Percentiles rank a stretch among this genome's conserved stretches.
Evolutionary conservation across 257 asterid genomes (phyloP).

Genomic region (Striga asiatica): DNA sequence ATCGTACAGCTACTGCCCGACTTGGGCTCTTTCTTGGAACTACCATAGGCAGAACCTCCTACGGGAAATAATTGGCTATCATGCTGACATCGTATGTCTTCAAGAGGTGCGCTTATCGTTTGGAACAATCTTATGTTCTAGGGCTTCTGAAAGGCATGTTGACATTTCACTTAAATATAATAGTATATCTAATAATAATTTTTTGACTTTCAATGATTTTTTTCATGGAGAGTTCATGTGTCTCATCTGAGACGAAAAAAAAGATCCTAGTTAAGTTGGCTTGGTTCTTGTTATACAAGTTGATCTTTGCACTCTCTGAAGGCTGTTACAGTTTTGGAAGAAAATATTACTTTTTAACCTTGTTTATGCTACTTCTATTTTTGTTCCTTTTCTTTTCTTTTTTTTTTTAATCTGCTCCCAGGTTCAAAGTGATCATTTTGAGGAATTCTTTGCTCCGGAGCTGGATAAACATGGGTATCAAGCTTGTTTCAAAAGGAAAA

Average conservation of each 20-base stretch:
- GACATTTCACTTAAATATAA: no score
- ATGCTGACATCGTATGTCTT: constrained; percentile 87
- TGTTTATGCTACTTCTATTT: no score
- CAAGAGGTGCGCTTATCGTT: constrained; percentile 71
- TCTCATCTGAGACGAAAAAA: background rate
- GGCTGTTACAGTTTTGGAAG: background rate
- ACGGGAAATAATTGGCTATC: constrained; percentile 89
- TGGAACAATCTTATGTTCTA: background rate
- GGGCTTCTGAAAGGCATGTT: background rate
- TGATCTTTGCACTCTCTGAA: background rate
- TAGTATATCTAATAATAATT: constrained; percentile 1
- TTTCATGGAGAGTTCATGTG: background rate
- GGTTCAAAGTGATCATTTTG: constrained; percentile 94
- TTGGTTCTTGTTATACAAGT: background rate
- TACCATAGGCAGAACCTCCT: constrained; percentile 87
- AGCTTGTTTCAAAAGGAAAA: constrained; percentile 65
- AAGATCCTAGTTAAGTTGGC: background rate
- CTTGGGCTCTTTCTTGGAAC: constrained; percentile 99
- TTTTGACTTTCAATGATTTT: background rate
- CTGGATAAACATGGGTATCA: constrained; percentile 96
- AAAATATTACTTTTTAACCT: background rate
- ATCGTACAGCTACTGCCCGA: constrained; percentile 70
- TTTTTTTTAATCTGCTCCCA: constrained; percentile 18
- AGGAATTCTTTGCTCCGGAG: constrained; percentile 91
- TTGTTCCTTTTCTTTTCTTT: background rate